Evolutionary conservation across 345 rosid species (phyloP).

Genomic region (Syzygium oleosum): DNA sequence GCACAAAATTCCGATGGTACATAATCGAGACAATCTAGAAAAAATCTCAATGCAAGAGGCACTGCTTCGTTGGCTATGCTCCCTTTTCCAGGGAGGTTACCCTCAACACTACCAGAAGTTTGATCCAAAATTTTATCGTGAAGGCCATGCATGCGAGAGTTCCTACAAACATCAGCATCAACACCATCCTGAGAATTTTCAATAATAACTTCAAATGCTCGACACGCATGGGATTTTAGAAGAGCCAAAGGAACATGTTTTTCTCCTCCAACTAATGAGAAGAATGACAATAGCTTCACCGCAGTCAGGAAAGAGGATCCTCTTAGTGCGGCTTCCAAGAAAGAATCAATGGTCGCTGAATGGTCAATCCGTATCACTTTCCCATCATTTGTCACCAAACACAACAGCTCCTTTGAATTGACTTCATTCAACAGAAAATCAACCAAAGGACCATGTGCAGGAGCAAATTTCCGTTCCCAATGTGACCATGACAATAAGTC

Average conservation of each 20-base stretch:
- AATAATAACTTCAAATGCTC: constrained; percentile 56
- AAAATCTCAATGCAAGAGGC: constrained; percentile 47
- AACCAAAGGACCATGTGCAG: constrained; percentile 65
- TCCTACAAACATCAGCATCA: neutral
- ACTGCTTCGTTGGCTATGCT: constrained; percentile 20
- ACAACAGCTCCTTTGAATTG: constrained; percentile 53
- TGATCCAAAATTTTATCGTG: neutral
- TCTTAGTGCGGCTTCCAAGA: constrained; percentile 70
- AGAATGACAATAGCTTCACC: constrained; percentile 51
- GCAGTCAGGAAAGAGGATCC: constrained; percentile 74
- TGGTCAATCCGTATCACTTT: constrained; percentile 71
- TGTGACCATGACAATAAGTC: constrained; percentile 77
- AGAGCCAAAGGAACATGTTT: constrained; percentile 65
- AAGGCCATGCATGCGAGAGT: neutral
- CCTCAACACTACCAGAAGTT: neutral
- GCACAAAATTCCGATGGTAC: constrained; percentile 67
- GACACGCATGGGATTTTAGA: constrained; percentile 56
- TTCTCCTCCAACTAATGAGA: constrained; percentile 62
- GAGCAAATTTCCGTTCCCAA: constrained; percentile 79
- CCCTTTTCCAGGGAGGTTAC: constrained; percentile 7
- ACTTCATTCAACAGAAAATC: constrained; percentile 62
- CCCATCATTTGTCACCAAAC: constrained; percentile 79
- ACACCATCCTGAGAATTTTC: constrained; percentile 30
- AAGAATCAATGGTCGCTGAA: constrained; percentile 64
- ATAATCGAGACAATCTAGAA: constrained; percentile 73